Percentiles rank a stretch among this genome's conserved stretches.
phyloP scores from a whole-genome alignment of 2,329 filamentous ascomycete species.

The Cryphonectria naterciae region DNA sequence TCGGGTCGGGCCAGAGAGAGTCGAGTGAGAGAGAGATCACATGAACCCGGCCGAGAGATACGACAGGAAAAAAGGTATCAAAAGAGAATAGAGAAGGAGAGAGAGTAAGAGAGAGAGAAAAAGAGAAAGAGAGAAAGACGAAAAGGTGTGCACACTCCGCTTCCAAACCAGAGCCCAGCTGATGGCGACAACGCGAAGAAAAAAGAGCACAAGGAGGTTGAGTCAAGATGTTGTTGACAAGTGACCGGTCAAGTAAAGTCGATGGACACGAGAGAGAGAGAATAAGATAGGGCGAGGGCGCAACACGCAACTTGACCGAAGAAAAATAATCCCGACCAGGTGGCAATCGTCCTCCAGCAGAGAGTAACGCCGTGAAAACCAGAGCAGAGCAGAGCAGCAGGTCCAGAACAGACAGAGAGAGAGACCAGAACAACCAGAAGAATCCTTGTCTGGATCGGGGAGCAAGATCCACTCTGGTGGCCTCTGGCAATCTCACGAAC shows the following conservation, averaged over 20 bases:
- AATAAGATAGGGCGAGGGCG: too few species aligned
- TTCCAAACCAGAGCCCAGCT: too few species aligned
- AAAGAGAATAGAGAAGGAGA: too few species aligned
- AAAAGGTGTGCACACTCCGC: too few species aligned
- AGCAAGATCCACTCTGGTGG: constrained; percentile 24
- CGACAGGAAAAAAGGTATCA: too few species aligned
- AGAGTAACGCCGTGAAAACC: background rate
- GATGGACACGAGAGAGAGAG: background rate
- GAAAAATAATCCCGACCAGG: background rate
- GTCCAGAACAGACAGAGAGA: background rate
- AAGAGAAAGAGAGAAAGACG: too few species aligned
- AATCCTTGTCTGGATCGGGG: constrained; percentile 12
- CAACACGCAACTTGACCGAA: constrained; percentile 9
- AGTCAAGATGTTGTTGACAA: constrained; percentile 7
- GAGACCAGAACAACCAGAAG: background rate
- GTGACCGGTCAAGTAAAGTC: background rate
- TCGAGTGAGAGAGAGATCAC: background rate
- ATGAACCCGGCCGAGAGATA: background rate
- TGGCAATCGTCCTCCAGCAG: background rate
- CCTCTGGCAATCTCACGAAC: constrained; percentile 22
- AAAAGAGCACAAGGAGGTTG: background rate
- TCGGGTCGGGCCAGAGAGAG: background rate
- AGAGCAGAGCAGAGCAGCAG: background rate
- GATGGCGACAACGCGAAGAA: background rate
- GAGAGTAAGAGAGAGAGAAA: too few species aligned